phyloP scores from a whole-genome alignment of 192 early-diverging fungal species.

The Phycomyces nitens region DNA sequence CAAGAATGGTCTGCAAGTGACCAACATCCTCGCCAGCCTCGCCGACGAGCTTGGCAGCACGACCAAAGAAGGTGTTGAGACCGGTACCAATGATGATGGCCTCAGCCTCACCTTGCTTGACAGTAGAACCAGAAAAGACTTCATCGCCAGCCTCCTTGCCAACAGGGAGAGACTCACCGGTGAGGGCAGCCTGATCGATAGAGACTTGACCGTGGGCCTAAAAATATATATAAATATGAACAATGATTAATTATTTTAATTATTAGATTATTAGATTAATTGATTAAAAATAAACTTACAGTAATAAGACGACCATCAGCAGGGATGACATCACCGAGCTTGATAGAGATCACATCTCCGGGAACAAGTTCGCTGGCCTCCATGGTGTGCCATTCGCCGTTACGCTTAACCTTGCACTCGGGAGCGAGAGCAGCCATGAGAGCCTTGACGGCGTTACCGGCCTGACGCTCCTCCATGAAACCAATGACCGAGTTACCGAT shows the following conservation, averaged over 20 bases:
- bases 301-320: slow-evolving; percentile 83
- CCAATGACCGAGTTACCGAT: slow-evolving; percentile 83
- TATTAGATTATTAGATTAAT: neutral
- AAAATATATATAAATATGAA: slow-evolving; percentile 2
- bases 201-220: slow-evolving; percentile 47
- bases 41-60: slow-evolving; percentile 71
- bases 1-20: slow-evolving; percentile 69
- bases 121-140: slow-evolving; percentile 72
- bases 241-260: neutral
- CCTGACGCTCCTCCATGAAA: slow-evolving; percentile 84
- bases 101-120: slow-evolving; percentile 77
- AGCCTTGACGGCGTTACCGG: slow-evolving; percentile 88
- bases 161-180: slow-evolving; percentile 70
- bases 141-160: slow-evolving; percentile 68
- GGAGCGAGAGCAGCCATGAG: slow-evolving; percentile 86
- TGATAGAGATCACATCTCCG: slow-evolving; percentile 83
- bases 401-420: slow-evolving; percentile 82
- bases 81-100: slow-evolving; percentile 76
- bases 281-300: slow-evolving; percentile 29
- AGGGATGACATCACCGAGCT: slow-evolving; percentile 84
- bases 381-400: slow-evolving; percentile 73
- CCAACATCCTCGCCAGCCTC: slow-evolving; percentile 68
- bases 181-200: slow-evolving; percentile 68
- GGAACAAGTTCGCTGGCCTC: slow-evolving; percentile 76
- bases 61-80: slow-evolving; percentile 79